phyloP scores from a whole-genome alignment of 2,329 filamentous ascomycete genomes.

The Penicillium sp. region DNA sequence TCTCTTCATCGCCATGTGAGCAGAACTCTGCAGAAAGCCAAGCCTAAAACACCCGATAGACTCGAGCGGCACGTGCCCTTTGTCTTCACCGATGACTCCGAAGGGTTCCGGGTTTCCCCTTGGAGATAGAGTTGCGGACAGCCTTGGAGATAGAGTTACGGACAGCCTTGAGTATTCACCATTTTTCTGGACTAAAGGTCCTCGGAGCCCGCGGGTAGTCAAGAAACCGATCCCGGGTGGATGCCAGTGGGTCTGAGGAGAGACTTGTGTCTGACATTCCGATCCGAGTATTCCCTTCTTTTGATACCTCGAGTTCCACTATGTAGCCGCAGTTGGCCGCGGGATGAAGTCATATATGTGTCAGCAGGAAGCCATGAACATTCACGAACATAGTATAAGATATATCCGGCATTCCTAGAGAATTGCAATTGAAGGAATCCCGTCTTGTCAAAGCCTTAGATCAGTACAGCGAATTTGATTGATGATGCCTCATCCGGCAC shows the following conservation, averaged over 20 bases:
- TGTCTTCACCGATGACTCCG: slow-evolving; percentile 24
- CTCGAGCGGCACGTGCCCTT: slow-evolving; percentile 18
- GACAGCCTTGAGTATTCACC: neutral
- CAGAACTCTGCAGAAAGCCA: neutral
- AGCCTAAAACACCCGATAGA: slow-evolving; percentile 19
- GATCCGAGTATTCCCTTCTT: slow-evolving; percentile 23
- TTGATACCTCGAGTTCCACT: neutral
- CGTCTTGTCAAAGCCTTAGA: neutral
- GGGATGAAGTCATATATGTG: slow-evolving; percentile 31
- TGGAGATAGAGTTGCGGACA: slow-evolving; percentile 4
- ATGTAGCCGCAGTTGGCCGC: neutral
- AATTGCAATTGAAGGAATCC: neutral
- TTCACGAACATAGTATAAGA: neutral
- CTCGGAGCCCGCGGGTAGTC: slow-evolving; percentile 10
- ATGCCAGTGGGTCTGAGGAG: slow-evolving; percentile 18
- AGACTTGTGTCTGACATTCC: slow-evolving; percentile 11
- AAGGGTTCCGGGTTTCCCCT: slow-evolving; percentile 27
- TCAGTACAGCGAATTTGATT: neutral
- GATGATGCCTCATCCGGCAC: slow-evolving; percentile 19
- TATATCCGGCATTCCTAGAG: neutral
- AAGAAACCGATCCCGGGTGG: slow-evolving; percentile 17
- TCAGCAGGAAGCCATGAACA: slow-evolving; percentile 19
- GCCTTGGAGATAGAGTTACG: too few species aligned
- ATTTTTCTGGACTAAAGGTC: too few species aligned
- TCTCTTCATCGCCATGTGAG: slow-evolving; percentile 17